phyloP scores from a whole-genome alignment of 2,329 filamentous ascomycete species.

The Colletotrichum orbiculare region DNA sequence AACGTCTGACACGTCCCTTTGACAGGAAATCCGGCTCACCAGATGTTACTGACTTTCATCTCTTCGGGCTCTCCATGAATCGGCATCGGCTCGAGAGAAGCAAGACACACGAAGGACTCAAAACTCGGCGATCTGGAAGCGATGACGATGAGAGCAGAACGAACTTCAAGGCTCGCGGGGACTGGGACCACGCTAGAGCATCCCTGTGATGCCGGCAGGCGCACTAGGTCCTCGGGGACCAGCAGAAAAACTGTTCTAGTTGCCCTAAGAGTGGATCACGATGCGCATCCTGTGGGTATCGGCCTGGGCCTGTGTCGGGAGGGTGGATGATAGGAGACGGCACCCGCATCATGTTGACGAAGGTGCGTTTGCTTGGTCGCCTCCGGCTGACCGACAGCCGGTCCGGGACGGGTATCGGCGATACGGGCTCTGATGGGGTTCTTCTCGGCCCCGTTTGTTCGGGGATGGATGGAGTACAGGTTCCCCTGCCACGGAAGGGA shows the following conservation, averaged over 20 bases:
- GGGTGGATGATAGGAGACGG: conserved; percentile 5
- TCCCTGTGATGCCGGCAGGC: conserved; percentile 18
- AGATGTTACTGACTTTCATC: background rate
- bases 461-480: conserved; percentile 18
- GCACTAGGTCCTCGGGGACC: conserved; percentile 18
- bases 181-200: conserved; percentile 10
- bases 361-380: conserved; percentile 7
- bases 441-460: conserved; percentile 30
- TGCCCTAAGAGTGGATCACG: conserved; percentile 22
- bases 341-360: background rate
- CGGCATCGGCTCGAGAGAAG: too few species aligned
- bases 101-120: too few species aligned
- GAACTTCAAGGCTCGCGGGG: background rate
- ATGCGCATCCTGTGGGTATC: background rate
- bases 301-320: conserved; percentile 19
- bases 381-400: conserved; percentile 29
- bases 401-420: conserved; percentile 29
- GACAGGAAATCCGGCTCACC: background rate
- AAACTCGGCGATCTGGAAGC: background rate
- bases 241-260: conserved; percentile 7
- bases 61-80: too few species aligned
- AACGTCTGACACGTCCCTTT: background rate
- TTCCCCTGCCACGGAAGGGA: background rate
- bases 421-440: conserved; percentile 12
- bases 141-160: conserved; percentile 2